phyloP scores from a whole-genome alignment of 2,329 filamentous ascomycete species.

The Lecanoromycetidae sp. region DNA sequence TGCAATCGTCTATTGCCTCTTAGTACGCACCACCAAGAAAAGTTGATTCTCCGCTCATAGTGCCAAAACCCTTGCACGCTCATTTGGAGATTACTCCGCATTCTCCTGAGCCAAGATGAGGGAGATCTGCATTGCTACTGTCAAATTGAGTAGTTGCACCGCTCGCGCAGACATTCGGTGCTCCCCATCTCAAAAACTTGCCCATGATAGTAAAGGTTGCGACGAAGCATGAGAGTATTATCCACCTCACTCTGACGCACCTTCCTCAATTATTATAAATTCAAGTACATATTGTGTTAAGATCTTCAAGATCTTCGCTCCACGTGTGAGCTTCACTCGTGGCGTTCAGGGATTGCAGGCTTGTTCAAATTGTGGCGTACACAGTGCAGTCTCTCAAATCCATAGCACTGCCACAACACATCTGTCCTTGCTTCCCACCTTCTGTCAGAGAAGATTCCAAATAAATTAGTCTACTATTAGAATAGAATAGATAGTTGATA shows the following conservation, averaged over 20 bases:
- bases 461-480: neutral
- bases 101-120: neutral
- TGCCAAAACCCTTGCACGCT: too few species aligned
- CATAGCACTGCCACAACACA: neutral
- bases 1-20: neutral
- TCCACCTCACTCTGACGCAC: too few species aligned
- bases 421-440: neutral
- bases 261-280: neutral
- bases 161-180: neutral
- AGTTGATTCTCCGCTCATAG: neutral
- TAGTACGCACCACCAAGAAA: neutral
- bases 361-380: neutral
- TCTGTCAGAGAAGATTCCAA: neutral
- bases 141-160: neutral
- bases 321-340: neutral
- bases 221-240: neutral
- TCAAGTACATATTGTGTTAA: neutral
- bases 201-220: constrained; percentile 3
- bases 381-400: neutral
- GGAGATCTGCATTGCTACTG: neutral
- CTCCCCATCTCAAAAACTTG: neutral
- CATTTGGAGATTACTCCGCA: constrained; percentile 2
- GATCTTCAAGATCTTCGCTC: constrained; percentile 1
- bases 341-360: neutral
- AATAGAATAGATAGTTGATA: too few species aligned